Evolutionary conservation across 768 basidiomycete species (phyloP).

Genomic region (Astraeus odoratus): DNA sequence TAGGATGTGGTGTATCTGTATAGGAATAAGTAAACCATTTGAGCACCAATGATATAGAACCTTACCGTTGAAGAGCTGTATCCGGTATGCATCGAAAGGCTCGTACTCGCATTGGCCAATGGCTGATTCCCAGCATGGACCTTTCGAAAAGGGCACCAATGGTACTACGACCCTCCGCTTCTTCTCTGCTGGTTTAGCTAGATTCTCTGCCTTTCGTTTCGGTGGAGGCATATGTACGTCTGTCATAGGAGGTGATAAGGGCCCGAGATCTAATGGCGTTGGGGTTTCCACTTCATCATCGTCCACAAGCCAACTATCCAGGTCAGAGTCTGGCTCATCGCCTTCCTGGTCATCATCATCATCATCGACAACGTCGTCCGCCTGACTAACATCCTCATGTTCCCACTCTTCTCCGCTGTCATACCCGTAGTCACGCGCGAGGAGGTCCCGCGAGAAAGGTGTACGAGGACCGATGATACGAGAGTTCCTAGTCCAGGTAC

Average conservation of each 20-base stretch:
- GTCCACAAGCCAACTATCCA: conserved; percentile 35
- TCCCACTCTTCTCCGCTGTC: conserved; percentile 98
- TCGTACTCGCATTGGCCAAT: conserved; percentile 65
- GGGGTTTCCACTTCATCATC: conserved; percentile 69
- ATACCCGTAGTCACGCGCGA: conserved; percentile 80
- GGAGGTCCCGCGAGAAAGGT: conserved; percentile 74
- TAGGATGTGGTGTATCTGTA: conserved; percentile 61
- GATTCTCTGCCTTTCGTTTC: conserved; percentile 64
- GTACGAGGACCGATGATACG: conserved; percentile 71
- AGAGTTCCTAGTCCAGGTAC: conserved; percentile 88
- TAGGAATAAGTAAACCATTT: conserved; percentile 4
- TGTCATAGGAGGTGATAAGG: conserved; percentile 26
- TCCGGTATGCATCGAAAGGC: conserved; percentile 65
- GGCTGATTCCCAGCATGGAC: conserved; percentile 71
- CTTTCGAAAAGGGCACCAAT: conserved; percentile 74
- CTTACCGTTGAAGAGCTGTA: conserved; percentile 82
- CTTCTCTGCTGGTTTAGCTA: conserved; percentile 43
- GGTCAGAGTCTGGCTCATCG: conserved; percentile 40
- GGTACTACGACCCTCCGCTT: conserved; percentile 74
- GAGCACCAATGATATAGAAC: conserved; percentile 3
- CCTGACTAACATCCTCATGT: conserved; percentile 70
- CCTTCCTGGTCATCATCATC: conserved; percentile 64
- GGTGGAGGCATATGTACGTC: conserved; percentile 32
- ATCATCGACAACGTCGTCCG: conserved; percentile 62
- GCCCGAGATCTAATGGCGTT: conserved; percentile 35